Conservation (phyloP, 2,329 filamentous ascomycete genomes). For the Calonectria pseudoturangicola region DNA sequence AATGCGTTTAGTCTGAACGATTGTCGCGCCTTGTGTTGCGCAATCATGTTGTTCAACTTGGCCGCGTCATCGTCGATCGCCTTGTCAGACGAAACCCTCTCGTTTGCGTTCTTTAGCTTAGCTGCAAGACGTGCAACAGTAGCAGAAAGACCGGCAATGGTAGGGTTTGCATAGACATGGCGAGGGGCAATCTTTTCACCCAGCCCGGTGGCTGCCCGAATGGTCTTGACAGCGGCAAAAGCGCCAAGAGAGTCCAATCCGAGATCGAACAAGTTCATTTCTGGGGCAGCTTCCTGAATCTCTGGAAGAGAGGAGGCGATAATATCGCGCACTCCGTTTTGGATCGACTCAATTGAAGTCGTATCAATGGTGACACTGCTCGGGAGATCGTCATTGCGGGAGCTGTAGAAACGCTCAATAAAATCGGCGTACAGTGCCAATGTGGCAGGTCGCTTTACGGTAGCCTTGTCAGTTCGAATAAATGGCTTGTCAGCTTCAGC, state of each 20-base stretch:
- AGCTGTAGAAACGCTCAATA: constrained; percentile 67
- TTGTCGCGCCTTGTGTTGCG: constrained; percentile 52
- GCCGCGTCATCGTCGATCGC: constrained; percentile 53
- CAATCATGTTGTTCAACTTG: constrained; percentile 57
- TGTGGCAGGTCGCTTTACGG: constrained; percentile 64
- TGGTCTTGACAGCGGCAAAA: constrained; percentile 55
- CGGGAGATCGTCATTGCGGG: constrained; percentile 42
- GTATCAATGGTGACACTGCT: constrained; percentile 46
- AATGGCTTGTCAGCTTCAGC: constrained; percentile 65
- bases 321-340: constrained; percentile 44
- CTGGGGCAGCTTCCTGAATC: constrained; percentile 39
- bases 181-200: constrained; percentile 57
- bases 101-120: constrained; percentile 21
- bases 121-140: constrained; percentile 46
- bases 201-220: constrained; percentile 56
- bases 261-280: constrained; percentile 54
- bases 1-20: constrained; percentile 57
- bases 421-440: constrained; percentile 64
- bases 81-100: background rate
- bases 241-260: constrained; percentile 59
- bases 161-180: constrained; percentile 60
- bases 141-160: constrained; percentile 52
- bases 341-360: constrained; percentile 50
- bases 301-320: constrained; percentile 47
- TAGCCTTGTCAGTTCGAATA: constrained; percentile 66